Evolutionary conservation across 78 protist species (phyloP).

Genomic region (Blattamonas nauphoetae): DNA sequence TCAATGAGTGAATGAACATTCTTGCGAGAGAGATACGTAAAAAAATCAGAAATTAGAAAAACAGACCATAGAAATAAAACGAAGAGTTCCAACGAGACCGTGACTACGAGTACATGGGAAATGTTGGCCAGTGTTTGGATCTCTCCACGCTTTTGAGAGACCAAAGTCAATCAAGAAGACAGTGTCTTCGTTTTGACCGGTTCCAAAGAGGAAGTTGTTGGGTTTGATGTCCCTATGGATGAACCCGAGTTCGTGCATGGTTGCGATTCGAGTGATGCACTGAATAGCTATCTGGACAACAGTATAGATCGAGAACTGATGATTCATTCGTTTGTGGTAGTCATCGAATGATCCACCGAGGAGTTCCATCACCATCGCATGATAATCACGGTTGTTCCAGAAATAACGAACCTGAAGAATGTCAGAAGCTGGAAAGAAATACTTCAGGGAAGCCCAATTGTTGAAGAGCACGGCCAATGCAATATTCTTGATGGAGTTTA

Average conservation of each 20-base stretch:
- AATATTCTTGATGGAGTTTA: not conserved
- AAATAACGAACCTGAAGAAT: not conserved
- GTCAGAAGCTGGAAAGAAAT: not conserved
- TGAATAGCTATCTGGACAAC: not conserved
- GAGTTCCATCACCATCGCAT: not conserved
- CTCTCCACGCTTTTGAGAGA: constrained; percentile 22
- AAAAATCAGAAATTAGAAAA: not conserved
- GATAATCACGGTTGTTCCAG: not conserved
- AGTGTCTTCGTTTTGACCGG: not conserved
- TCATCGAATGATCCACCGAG: not conserved
- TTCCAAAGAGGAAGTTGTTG: constrained; percentile 44
- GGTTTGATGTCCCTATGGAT: constrained; percentile 42
- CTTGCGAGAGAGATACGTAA: not conserved
- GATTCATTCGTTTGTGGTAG: not conserved
- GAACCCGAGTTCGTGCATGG: not conserved
- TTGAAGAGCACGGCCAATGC: too few relatives aligned
- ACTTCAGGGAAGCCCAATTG: too few relatives aligned
- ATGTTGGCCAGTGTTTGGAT: not conserved
- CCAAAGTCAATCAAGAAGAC: constrained; percentile 41
- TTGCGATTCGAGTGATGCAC: not conserved
- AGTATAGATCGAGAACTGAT: not conserved
- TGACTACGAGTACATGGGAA: not conserved
- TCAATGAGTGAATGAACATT: not conserved
- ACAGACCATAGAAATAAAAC: not conserved
- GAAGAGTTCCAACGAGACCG: not conserved